A percentile compares a stretch with the other conserved stretches of the same genome.
These are phyloP conservation scores for Heracleum sosnowskyi DNA, from an alignment of 129 eudicot genomes.

Conservation along the genomic window DNA sequence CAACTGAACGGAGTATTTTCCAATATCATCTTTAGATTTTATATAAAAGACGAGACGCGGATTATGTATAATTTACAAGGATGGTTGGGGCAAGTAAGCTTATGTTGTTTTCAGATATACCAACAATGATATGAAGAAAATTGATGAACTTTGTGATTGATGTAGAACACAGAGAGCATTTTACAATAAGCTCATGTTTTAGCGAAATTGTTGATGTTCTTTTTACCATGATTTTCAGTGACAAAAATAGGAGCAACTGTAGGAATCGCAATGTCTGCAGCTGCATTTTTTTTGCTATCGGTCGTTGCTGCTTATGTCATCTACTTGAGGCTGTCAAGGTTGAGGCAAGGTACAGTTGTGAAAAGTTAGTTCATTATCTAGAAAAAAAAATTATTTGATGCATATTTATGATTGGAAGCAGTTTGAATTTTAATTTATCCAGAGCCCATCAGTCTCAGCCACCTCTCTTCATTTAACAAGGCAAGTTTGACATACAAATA, in stretches of 20 bases:
- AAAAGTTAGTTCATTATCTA: not conserved
- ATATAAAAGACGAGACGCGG: too few relatives aligned
- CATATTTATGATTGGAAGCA: not conserved
- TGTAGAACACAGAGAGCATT: not conserved
- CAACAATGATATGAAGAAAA: not conserved
- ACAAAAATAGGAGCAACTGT: not conserved
- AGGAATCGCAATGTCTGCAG: conserved; percentile 8
- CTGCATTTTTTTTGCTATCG: not conserved
- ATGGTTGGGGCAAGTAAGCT: not conserved
- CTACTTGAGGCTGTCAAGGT: not conserved
- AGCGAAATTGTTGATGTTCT: not conserved
- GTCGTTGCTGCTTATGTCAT: conserved; percentile 1
- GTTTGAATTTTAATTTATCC: not conserved
- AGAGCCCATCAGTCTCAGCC: not conserved
- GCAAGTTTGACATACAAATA: conserved; percentile 8
- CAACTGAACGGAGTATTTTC: too few relatives aligned
- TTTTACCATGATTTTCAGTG: not conserved
- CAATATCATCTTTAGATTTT: too few relatives aligned
- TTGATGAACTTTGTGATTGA: not conserved
- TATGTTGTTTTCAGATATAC: not conserved
- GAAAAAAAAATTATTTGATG: not conserved
- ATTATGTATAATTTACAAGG: not conserved
- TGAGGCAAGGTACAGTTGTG: not conserved
- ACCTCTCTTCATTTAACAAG: conserved; percentile 4
- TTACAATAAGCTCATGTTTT: not conserved